These are phyloP conservation scores for Quercus variabilis DNA, from an alignment of 306 rosid genomes.

Conservation along the genomic window DNA sequence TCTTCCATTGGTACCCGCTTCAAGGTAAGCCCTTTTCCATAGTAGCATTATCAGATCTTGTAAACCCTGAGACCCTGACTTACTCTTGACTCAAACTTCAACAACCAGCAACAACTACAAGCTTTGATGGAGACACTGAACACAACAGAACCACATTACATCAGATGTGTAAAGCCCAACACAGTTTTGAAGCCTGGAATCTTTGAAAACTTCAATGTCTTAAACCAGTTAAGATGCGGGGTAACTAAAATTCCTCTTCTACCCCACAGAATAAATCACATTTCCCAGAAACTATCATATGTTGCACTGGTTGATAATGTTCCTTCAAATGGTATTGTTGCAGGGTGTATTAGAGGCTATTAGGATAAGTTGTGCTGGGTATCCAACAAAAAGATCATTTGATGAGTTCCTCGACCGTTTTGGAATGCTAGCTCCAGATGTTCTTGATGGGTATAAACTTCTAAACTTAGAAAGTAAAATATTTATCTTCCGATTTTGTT, in stretches of 20 bases:
- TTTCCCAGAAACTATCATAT: neutral
- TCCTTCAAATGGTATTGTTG: conserved; percentile 9
- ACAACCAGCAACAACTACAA: conserved; percentile 79
- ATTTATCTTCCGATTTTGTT: neutral
- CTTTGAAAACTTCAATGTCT: conserved; percentile 76
- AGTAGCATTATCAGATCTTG: conserved; percentile 12
- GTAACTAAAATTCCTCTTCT: conserved; percentile 39
- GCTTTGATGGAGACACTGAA: conserved; percentile 80
- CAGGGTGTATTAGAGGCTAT: conserved; percentile 96
- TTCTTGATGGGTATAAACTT: conserved; percentile 67
- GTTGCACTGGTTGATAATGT: neutral
- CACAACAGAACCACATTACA: conserved; percentile 89
- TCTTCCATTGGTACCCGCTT: conserved; percentile 78
- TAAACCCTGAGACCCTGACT: conserved; percentile 14
- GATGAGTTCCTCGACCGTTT: conserved; percentile 88
- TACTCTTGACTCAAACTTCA: conserved; percentile 25
- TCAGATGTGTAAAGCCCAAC: conserved; percentile 90
- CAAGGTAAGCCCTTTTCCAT: conserved; percentile 46
- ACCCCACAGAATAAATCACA: neutral
- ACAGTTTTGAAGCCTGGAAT: conserved; percentile 85
- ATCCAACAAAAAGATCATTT: conserved; percentile 82
- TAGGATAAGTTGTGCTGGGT: conserved; percentile 88
- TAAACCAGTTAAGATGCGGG: conserved; percentile 86
- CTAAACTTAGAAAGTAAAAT: conserved; percentile 1
- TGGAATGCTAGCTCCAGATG: conserved; percentile 85